Percentiles rank a stretch among this genome's conserved stretches.
These are phyloP conservation scores for Citrus maxima DNA, from an alignment of 345 rosid species.

Conservation along the genomic window DNA sequence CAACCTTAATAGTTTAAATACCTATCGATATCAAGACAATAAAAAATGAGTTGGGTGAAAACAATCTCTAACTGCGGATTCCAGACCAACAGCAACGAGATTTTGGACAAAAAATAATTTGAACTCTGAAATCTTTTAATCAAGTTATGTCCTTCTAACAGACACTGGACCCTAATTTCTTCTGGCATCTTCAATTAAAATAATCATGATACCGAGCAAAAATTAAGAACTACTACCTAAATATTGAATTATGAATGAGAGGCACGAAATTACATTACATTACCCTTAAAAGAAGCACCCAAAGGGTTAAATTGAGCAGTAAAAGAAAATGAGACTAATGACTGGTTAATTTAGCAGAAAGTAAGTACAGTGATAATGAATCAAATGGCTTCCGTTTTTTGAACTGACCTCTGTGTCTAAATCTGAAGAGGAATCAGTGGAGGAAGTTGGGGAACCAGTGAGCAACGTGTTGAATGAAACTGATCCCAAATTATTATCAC, in stretches of 20 bases:
- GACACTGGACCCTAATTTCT: not conserved
- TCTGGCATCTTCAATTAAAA: not conserved
- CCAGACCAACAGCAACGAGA: not conserved
- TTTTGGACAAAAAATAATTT: not conserved
- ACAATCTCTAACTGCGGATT: not conserved
- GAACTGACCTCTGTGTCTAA: slow-evolving; percentile 62
- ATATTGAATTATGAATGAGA: not conserved
- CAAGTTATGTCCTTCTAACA: not conserved
- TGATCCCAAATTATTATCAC: slow-evolving; percentile 32
- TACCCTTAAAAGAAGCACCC: not conserved
- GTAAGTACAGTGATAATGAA: not conserved
- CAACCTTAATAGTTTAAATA: not conserved
- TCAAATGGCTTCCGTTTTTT: not conserved
- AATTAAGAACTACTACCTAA: not conserved
- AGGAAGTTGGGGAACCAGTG: slow-evolving; percentile 41
- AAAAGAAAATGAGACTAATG: not conserved
- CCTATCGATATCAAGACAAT: not conserved
- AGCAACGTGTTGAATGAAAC: slow-evolving; percentile 42
- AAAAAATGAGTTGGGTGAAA: not conserved
- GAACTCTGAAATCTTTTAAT: not conserved
- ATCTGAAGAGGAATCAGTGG: slow-evolving; percentile 48
- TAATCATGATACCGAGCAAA: not conserved
- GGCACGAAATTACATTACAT: not conserved
- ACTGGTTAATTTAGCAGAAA: not conserved
- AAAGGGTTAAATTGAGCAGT: not conserved